Evolutionary conservation across 169 alveolate species (phyloP), one percentile per base, ranked within the genome.

Genomic region (Cryptosporidium sp.): DNA sequence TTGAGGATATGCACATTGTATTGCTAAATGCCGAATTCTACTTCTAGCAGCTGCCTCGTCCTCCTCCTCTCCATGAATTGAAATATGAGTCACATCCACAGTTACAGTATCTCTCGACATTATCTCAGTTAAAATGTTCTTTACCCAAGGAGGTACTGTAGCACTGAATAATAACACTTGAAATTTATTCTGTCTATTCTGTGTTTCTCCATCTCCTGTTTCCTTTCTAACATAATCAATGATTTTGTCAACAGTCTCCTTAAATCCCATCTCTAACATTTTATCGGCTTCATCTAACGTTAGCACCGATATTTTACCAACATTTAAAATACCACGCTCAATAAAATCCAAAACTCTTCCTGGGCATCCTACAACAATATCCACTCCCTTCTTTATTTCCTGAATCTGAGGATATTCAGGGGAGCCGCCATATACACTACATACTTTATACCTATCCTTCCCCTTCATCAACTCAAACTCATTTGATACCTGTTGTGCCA

Each of bases 121-220:
- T 29, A 92, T 92, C 41, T 91, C 85, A 33, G 69, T 89, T 1
- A 96, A 94, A 23, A 96, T 94, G 29, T 87, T 69, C 84, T 91
- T 75, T 14, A 95, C 97, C 99, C 99, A 97, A 39, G 85, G 62
- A 50, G 97, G 98, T 45, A 97, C 91, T 10, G 99, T 97, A 10
- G 99, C 99, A 39, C 97, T 94, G 92, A 96, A 97, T 37, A 97
- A 91, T 41, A 95, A 91, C 45, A 95, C 92, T 93, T 97, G 96
- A 29, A 94, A 71, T 70, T 91, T 92, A 69, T 84, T 50, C 8
- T 12, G 29, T 7, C 21, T 52, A 29, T 29, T 23, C 21, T 85
- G 70, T 55, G 33, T 43, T 51, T 74, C 51, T 39, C 73, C 59
- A 69, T 62, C 67, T 39, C 85, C 84, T 48, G 74, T 59, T 55